A percentile compares a stretch with the other conserved stretches of the same genome.
phyloP scores from a whole-genome alignment of 441 rosid species.

The Viola pubescens region DNA sequence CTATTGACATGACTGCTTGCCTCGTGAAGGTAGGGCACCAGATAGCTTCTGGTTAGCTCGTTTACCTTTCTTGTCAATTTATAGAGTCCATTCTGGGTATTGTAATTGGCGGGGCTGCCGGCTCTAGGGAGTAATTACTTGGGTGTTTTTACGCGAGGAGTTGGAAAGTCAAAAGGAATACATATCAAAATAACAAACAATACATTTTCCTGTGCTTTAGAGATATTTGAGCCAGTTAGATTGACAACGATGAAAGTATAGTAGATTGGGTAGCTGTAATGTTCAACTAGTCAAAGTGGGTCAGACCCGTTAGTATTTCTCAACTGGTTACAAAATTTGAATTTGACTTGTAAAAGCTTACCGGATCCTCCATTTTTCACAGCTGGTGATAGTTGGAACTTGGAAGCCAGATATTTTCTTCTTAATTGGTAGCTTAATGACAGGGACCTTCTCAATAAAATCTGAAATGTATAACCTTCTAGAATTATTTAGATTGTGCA shows the following conservation, averaged over 20 bases:
- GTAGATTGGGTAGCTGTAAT: no score
- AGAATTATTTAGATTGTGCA: slow-evolving; percentile 5
- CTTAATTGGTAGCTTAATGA: neutral
- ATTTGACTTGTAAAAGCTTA: neutral
- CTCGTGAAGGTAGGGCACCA: slow-evolving; percentile 59
- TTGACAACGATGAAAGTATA: no score
- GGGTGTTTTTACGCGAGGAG: neutral
- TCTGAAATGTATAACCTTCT: neutral
- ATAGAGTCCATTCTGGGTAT: neutral
- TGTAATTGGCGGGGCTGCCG: neutral
- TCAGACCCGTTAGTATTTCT: neutral
- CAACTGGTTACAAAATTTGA: neutral
- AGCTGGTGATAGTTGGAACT: neutral
- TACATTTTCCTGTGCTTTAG: no score
- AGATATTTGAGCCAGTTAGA: no score
- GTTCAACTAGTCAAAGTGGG: no score
- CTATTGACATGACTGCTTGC: slow-evolving; percentile 70
- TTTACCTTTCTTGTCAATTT: neutral
- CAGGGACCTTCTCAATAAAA: neutral
- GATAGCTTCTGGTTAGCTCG: slow-evolving; percentile 4
- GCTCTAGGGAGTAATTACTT: neutral
- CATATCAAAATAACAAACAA: no score
- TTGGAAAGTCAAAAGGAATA: no score
- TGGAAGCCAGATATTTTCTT: neutral
- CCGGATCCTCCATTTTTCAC: neutral